These are phyloP conservation scores for Aspergillus quadrilineatus DNA, from an alignment of 2,329 filamentous ascomycete species.

Conservation along the genomic window DNA sequence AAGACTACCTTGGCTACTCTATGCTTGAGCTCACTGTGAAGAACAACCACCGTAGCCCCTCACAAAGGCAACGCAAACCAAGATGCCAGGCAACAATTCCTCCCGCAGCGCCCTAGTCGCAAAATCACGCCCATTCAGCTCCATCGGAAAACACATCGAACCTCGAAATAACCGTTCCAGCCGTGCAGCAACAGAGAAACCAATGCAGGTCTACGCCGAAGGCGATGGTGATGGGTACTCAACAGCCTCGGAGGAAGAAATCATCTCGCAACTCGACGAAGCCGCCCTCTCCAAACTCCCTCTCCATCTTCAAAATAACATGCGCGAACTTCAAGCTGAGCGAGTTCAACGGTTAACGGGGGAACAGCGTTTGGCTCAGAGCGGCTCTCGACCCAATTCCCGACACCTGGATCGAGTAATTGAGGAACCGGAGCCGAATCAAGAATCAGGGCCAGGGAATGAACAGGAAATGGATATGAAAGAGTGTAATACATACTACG, in stretches of 20 bases:
- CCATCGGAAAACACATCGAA: neutral
- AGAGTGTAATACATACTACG: neutral
- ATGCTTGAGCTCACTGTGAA: neutral
- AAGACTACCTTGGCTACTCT: neutral
- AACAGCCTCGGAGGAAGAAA: constrained; percentile 29
- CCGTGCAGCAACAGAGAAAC: neutral
- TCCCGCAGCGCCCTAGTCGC: neutral
- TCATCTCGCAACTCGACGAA: constrained; percentile 28
- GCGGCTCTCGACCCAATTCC: neutral
- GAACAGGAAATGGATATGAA: neutral
- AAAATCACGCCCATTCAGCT: neutral
- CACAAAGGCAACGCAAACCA: neutral
- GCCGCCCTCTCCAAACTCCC: constrained; percentile 28
- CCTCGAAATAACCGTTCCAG: neutral
- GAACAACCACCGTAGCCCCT: too few relatives aligned
- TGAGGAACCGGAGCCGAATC: neutral
- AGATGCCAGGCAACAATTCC: neutral
- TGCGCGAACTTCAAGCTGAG: constrained; percentile 30
- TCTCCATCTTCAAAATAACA: constrained; percentile 24
- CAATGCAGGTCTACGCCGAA: neutral
- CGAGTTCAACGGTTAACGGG: constrained; percentile 17
- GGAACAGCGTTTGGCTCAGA: neutral
- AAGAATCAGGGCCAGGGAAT: neutral
- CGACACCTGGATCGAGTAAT: neutral
- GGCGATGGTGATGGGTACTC: constrained; percentile 4